Percentiles rank a stretch among this genome's conserved stretches.
Conservation (phyloP, 108 stramenopile species). For the Nannochloropsis gaditana region DNA sequence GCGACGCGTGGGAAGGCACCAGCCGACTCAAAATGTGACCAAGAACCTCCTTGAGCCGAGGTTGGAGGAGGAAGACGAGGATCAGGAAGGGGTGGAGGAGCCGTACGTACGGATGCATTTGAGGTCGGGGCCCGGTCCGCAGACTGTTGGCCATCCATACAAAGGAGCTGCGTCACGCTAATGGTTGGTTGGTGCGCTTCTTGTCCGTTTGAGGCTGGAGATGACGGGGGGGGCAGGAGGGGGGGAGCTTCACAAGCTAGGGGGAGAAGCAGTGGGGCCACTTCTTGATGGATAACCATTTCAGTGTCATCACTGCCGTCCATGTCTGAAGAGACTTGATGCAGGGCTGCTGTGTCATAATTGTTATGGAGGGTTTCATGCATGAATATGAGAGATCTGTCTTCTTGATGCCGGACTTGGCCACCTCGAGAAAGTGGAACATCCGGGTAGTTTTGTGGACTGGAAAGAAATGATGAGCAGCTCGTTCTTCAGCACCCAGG, state of each 20-base stretch:
- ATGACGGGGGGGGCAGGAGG: neutral
- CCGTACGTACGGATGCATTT: too few relatives aligned
- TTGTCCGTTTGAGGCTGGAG: neutral
- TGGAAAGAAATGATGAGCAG: too few relatives aligned
- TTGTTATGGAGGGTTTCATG: too few relatives aligned
- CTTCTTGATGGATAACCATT: neutral
- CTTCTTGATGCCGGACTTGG: too few relatives aligned
- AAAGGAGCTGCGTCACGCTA: neutral
- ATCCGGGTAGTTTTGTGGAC: too few relatives aligned
- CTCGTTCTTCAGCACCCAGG: too few relatives aligned
- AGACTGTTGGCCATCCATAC: neutral
- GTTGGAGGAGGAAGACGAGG: neutral
- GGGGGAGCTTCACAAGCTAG: neutral
- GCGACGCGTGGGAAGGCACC: slow-evolving; percentile 5
- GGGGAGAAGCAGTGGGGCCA: neutral
- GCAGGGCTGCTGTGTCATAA: too few relatives aligned
- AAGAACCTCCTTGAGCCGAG: neutral
- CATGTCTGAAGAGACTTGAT: too few relatives aligned
- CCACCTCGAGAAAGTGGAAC: too few relatives aligned
- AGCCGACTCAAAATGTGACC: neutral
- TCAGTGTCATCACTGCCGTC: neutral
- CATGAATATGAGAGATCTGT: too few relatives aligned
- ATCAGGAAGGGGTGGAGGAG: neutral
- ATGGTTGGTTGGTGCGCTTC: neutral
- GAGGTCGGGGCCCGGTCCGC: too few relatives aligned